Evolutionary conservation across 176 grass and related monocot genomes (phyloP), one percentile per base, ranked within the genome.

Genomic region (Cymbopogon citratus): DNA sequence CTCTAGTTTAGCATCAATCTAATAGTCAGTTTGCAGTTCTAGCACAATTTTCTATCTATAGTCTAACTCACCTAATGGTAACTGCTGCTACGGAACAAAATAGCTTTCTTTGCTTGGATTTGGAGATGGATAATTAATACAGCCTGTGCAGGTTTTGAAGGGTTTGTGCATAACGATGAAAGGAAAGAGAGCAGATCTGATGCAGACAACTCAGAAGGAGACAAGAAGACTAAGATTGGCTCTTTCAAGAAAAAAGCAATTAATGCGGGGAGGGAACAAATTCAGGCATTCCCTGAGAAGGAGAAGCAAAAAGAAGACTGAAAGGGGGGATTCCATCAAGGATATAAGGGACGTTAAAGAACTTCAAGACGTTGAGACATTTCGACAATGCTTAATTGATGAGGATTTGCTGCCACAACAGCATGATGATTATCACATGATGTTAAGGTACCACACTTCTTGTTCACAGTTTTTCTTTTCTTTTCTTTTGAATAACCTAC

Each of bases 341-440:
- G 96, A 99, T 71, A 76, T 95, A 78, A 89, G 92, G 74, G 85
- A 85, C 83, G 27, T 93, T 81, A 87, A 87, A 69, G 96, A 99
- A 71, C 88, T 95, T 66, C 72, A 87, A 81, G 91, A 89, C 8
- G 92, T 99, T 66, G 92, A 99, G 15, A 83, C 69, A 69, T 99
- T 99, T 87, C 86, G 87, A 12, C 90, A 85, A 26, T 83, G 78
- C 43, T 83, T 99, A 71, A 75, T 87, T 79, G 72, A 84, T 60
- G 96, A 99, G 60, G 87, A 95, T 23, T 83, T 99, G 79, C 77
- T 99, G 80, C 92, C 96, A 36, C 65, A 72, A 27, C 84, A 90
- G 21, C 92, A 90, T 69, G 96, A 99, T 84, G 90, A 95, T 88
- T 95, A 99, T 85, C 92, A 95, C 84, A 95, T 91, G 89, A 90